Conservation (phyloP, 1,284 basidiomycete genomes). For the Leccinum pachyderme region DNA sequence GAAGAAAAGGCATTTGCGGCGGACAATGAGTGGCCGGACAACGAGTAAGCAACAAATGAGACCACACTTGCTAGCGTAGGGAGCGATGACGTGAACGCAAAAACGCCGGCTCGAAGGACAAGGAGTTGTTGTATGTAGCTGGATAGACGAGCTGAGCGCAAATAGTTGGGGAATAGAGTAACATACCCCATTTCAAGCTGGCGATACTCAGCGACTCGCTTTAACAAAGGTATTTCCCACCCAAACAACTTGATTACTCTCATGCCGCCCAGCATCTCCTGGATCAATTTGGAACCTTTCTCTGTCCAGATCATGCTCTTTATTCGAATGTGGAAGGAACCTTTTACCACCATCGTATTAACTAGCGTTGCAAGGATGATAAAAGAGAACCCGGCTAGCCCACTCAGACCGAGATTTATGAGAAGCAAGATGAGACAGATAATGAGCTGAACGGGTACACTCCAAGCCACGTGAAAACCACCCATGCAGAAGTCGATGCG, state of each 20-base stretch:
- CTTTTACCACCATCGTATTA: conserved; percentile 75
- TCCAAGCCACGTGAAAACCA: background rate
- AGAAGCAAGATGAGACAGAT: background rate
- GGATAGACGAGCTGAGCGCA: background rate
- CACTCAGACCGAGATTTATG: conserved; percentile 62
- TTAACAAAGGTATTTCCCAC: conserved; percentile 76
- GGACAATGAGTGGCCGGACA: conserved; percentile 65
- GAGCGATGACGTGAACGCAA: conserved; percentile 65
- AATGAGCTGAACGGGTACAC: background rate
- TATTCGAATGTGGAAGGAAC: conserved; percentile 67
- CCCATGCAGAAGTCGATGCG: background rate
- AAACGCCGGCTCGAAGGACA: conserved; percentile 70
- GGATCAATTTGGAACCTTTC: conserved; percentile 77
- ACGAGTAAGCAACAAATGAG: conserved; percentile 81
- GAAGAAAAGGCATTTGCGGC: conserved; percentile 79
- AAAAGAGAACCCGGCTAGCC: conserved; percentile 82
- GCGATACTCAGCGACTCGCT: conserved; percentile 70
- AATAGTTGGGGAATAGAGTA: conserved; percentile 31
- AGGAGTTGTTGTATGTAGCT: conserved; percentile 76
- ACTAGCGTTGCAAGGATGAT: conserved; percentile 64
- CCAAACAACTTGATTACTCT: conserved; percentile 88
- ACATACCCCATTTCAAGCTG: conserved; percentile 68
- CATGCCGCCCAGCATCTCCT: conserved; percentile 84
- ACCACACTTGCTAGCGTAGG: conserved; percentile 84
- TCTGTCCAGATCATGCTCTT: conserved; percentile 93